phyloP scores from a whole-genome alignment of 768 basidiomycete genomes.

The Goffeauzyma gilvescens region DNA sequence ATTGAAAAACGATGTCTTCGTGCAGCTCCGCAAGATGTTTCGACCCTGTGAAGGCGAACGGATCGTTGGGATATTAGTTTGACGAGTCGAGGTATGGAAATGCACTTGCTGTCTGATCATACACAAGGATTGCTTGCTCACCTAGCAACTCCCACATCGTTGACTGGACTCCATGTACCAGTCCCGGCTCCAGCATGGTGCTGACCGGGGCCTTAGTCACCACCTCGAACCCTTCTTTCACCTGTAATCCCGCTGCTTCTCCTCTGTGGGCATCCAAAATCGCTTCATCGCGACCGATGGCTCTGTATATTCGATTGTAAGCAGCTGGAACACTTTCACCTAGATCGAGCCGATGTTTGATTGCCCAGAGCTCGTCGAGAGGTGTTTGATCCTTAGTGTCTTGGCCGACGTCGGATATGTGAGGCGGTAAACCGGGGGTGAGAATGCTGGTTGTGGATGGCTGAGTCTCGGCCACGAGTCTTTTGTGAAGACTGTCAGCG shows the following conservation, averaged over 20 bases:
- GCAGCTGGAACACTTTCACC: conserved; percentile 25
- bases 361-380: conserved; percentile 24
- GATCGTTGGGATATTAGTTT: too few species aligned
- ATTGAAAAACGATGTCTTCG: conserved; percentile 18
- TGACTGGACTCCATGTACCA: conserved; percentile 24
- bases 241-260: conserved; percentile 8
- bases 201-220: conserved; percentile 3
- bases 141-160: conserved; percentile 23
- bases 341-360: conserved; percentile 24
- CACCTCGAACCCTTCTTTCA: conserved; percentile 5
- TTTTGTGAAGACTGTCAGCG: conserved; percentile 1
- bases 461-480: conserved; percentile 4
- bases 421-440: conserved; percentile 1
- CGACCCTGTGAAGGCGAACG: conserved; percentile 11
- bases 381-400: conserved; percentile 11
- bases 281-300: conserved; percentile 13
- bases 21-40: conserved; percentile 16
- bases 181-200: conserved; percentile 10
- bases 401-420: conserved; percentile 1
- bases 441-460: conserved; percentile 1
- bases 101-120: too few species aligned
- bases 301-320: conserved; percentile 17
- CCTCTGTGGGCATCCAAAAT: conserved; percentile 12
- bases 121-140: too few species aligned
- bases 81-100: too few species aligned